A percentile compares a stretch with the other conserved stretches of the same genome.
phyloP scores from a whole-genome alignment of 352 stramenopile species.

The Globisporangium radiosum region DNA sequence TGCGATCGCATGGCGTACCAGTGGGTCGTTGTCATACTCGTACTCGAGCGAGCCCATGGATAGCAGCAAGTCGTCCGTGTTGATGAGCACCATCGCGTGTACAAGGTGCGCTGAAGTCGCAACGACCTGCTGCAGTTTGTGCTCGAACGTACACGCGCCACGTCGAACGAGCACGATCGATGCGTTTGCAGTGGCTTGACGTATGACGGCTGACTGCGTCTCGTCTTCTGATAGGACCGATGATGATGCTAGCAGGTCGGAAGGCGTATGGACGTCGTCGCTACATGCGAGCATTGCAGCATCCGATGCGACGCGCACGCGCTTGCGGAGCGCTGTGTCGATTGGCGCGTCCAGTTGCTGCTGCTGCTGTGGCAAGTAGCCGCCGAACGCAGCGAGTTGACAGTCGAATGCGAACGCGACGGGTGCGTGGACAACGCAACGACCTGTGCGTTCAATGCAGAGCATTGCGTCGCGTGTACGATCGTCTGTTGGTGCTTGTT shows the following conservation, averaged over 20 bases:
- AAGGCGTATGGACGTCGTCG: neutral
- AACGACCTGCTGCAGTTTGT: conserved; percentile 17
- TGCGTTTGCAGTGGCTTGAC: neutral
- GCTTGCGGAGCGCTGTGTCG: neutral
- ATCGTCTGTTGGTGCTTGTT: neutral
- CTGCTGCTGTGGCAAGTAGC: conserved; percentile 11
- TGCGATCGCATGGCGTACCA: conserved; percentile 9
- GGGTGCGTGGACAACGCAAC: neutral
- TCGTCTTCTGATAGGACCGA: neutral
- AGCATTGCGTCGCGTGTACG: neutral
- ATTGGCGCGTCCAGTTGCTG: neutral
- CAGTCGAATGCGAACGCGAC: conserved; percentile 10
- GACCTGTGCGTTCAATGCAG: neutral
- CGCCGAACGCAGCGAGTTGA: conserved; percentile 27
- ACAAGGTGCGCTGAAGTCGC: neutral
- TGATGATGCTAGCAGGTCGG: neutral
- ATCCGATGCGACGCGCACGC: conserved; percentile 14
- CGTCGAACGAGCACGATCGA: conserved; percentile 25
- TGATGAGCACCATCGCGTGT: conserved; percentile 32
- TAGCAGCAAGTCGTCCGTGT: conserved; percentile 24
- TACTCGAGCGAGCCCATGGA: conserved; percentile 18
- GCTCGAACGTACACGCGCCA: conserved; percentile 31
- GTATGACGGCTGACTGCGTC: neutral
- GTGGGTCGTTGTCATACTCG: conserved; percentile 6
- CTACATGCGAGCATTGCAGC: conserved; percentile 18